A percentile compares a stretch with the other conserved stretches of the same genome.
Conservation (phyloP, 2,329 filamentous ascomycete genomes). For the Neonectria faginata region DNA sequence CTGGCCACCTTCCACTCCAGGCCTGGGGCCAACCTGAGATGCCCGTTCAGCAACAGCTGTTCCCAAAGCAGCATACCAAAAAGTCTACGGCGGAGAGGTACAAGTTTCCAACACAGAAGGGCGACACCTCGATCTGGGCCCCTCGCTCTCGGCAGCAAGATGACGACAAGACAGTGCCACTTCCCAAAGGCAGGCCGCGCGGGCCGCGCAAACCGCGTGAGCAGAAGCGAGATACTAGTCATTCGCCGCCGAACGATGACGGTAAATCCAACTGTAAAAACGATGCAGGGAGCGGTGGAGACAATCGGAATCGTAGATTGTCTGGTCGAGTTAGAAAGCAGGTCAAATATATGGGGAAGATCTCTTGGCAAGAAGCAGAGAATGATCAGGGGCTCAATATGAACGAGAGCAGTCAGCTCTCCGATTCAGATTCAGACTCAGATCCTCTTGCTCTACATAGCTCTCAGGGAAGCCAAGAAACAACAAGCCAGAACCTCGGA, state of each 20-base stretch:
- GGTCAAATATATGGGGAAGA: slow-evolving; percentile 47
- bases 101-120: slow-evolving; percentile 48
- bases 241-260: slow-evolving; percentile 4
- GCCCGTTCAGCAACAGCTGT: background rate
- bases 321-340: slow-evolving; percentile 47
- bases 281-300: background rate
- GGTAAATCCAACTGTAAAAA: slow-evolving; percentile 8
- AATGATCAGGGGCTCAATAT: slow-evolving; percentile 24
- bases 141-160: slow-evolving; percentile 30
- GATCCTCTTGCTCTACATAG: slow-evolving; percentile 21
- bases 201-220: slow-evolving; percentile 1
- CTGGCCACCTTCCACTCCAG: slow-evolving; percentile 20
- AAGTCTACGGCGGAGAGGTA: slow-evolving; percentile 44
- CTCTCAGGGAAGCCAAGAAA: slow-evolving; percentile 6
- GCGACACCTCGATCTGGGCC: slow-evolving; percentile 52
- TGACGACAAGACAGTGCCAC: slow-evolving; percentile 6
- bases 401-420: slow-evolving; percentile 33
- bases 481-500: background rate
- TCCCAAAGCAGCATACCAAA: slow-evolving; percentile 21
- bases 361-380: slow-evolving; percentile 46
- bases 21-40: slow-evolving; percentile 6
- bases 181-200: slow-evolving; percentile 1
- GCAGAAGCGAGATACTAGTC: background rate
- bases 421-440: slow-evolving; percentile 2
- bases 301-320: slow-evolving; percentile 38